These are phyloP conservation scores for Suillus plorans DNA, from an alignment of 768 basidiomycete species.

Conservation along the genomic window DNA sequence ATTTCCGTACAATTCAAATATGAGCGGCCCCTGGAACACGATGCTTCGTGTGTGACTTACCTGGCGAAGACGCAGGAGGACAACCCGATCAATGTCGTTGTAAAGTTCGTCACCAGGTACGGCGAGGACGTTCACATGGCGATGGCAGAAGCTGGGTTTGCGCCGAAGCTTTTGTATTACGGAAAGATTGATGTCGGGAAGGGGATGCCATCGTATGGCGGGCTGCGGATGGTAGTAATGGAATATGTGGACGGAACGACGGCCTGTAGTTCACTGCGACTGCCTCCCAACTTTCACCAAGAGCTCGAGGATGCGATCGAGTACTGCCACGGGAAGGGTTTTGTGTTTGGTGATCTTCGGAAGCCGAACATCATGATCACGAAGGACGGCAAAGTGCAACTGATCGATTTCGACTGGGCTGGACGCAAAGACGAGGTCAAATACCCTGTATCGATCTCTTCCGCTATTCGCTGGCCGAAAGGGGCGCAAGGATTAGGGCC, in stretches of 20 bases:
- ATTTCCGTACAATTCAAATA: slow-evolving; percentile 19
- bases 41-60: slow-evolving; percentile 23
- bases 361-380: neutral
- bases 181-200: slow-evolving; percentile 16
- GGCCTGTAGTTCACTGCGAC: neutral
- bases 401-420: neutral
- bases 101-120: slow-evolving; percentile 40
- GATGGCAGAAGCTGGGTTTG: slow-evolving; percentile 27
- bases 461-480: neutral
- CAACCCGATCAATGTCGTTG: slow-evolving; percentile 20
- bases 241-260: slow-evolving; percentile 29
- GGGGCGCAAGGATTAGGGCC: neutral
- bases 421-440: neutral
- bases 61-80: slow-evolving; percentile 14
- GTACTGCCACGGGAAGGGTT: neutral
- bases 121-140: slow-evolving; percentile 29
- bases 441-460: neutral
- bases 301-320: neutral
- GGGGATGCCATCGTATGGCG: slow-evolving; percentile 15
- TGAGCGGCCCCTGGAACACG: slow-evolving; percentile 16
- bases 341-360: neutral
- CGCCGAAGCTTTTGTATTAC: slow-evolving; percentile 33
- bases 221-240: slow-evolving; percentile 40
- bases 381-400: neutral
- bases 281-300: slow-evolving; percentile 16